Percentiles rank a stretch among this genome's conserved stretches.
Evolutionary conservation across 306 rosid genomes (phyloP).

Genomic region (Pyrus communis): DNA sequence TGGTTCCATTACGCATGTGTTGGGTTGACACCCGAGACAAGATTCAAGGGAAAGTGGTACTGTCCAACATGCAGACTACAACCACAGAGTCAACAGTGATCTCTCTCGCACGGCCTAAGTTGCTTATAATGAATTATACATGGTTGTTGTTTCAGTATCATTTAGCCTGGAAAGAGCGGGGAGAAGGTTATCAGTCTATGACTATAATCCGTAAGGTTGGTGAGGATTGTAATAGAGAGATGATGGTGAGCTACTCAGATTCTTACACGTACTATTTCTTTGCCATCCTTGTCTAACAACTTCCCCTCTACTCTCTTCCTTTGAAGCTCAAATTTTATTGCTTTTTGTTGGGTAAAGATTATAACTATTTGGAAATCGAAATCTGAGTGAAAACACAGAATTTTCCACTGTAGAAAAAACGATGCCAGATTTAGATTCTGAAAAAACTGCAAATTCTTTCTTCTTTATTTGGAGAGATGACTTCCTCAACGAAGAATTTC

Average conservation of each 20-base stretch:
- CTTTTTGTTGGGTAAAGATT: background rate
- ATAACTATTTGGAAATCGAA: background rate
- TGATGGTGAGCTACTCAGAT: background rate
- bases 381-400: background rate
- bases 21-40: constrained; percentile 93
- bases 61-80: constrained; percentile 81
- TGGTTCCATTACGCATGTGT: constrained; percentile 98
- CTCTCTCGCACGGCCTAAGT: background rate
- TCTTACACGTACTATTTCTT: background rate
- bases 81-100: constrained; percentile 45
- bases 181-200: background rate
- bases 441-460: no score
- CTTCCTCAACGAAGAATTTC: no score
- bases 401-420: background rate
- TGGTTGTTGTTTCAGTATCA: constrained; percentile 16
- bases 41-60: constrained; percentile 97
- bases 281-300: background rate
- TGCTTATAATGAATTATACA: background rate
- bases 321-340: background rate
- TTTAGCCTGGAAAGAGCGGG: constrained; percentile 1
- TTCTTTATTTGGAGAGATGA: no score
- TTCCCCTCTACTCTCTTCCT: background rate
- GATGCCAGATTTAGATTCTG: no score
- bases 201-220: background rate
- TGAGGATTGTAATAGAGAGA: background rate